A percentile compares a stretch with the other conserved stretches of the same genome.
These are phyloP conservation scores for Suillus brevipes DNA, from an alignment of 768 basidiomycete genomes.

Conservation along the genomic window DNA sequence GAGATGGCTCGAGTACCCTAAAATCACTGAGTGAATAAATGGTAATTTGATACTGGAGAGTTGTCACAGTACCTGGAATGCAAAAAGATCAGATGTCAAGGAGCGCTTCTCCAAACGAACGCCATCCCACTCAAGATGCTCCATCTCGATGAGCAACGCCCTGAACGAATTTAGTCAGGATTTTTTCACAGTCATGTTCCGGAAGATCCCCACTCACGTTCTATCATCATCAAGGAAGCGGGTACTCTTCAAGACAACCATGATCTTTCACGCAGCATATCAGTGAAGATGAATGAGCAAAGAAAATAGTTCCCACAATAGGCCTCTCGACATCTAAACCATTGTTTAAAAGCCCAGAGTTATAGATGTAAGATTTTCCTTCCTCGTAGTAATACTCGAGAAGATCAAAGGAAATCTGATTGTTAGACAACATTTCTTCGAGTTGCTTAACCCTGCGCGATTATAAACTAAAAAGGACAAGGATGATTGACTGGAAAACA, in stretches of 20 bases:
- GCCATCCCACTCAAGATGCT: slow-evolving; percentile 1
- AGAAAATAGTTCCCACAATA: background rate
- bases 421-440: background rate
- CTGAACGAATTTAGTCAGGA: background rate
- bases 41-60: background rate
- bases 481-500: background rate
- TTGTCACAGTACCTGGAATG: background rate
- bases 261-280: background rate
- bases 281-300: background rate
- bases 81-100: background rate
- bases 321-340: background rate
- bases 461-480: background rate
- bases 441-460: background rate
- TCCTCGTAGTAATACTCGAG: slow-evolving; percentile 3
- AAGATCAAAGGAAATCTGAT: slow-evolving; percentile 3
- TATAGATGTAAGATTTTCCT: background rate
- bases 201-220: background rate
- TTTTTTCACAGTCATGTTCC: background rate
- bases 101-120: background rate
- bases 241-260: background rate
- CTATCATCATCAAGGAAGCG: background rate
- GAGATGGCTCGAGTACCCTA: background rate
- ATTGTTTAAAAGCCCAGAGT: background rate
- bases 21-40: background rate
- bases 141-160: background rate